phyloP scores from a whole-genome alignment of 768 basidiomycete species.

The Phaeolepiota aurea region DNA sequence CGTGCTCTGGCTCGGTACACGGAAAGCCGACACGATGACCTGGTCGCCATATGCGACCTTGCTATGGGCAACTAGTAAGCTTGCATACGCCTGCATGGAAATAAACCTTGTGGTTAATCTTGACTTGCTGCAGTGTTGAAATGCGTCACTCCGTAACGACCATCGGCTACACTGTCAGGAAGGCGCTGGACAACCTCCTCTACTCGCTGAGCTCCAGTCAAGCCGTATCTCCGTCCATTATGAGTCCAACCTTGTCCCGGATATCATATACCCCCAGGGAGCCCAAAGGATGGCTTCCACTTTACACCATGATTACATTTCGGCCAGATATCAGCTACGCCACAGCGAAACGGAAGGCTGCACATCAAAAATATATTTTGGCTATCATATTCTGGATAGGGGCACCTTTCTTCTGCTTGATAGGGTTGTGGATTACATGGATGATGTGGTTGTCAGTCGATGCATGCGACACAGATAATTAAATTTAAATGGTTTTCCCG shows the following conservation, averaged over 20 bases:
- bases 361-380: slow-evolving; percentile 61
- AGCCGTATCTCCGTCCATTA: slow-evolving; percentile 34
- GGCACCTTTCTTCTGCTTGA: slow-evolving; percentile 31
- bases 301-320: slow-evolving; percentile 98
- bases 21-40: slow-evolving; percentile 74
- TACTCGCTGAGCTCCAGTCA: slow-evolving; percentile 50
- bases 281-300: slow-evolving; percentile 79
- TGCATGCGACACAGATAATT: slow-evolving; percentile 14
- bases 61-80: slow-evolving; percentile 97
- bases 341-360: slow-evolving; percentile 63
- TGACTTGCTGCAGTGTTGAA: slow-evolving; percentile 55
- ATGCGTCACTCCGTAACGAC: slow-evolving; percentile 93
- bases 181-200: slow-evolving; percentile 70
- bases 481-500: slow-evolving; percentile 21
- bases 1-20: slow-evolving; percentile 75
- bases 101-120: slow-evolving; percentile 11
- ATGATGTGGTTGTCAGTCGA: slow-evolving; percentile 25
- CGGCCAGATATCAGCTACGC: slow-evolving; percentile 91
- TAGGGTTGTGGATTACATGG: slow-evolving; percentile 33
- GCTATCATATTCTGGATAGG: slow-evolving; percentile 40
- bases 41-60: slow-evolving; percentile 83
- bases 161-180: slow-evolving; percentile 68
- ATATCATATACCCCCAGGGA: slow-evolving; percentile 50
- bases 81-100: slow-evolving; percentile 7
- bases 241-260: slow-evolving; percentile 37